Percentiles rank a stretch among this genome's conserved stretches.
These are phyloP conservation scores for Yamadazyma nakazawae DNA, from an alignment of 805 yeast genomes.

Conservation along the genomic window DNA sequence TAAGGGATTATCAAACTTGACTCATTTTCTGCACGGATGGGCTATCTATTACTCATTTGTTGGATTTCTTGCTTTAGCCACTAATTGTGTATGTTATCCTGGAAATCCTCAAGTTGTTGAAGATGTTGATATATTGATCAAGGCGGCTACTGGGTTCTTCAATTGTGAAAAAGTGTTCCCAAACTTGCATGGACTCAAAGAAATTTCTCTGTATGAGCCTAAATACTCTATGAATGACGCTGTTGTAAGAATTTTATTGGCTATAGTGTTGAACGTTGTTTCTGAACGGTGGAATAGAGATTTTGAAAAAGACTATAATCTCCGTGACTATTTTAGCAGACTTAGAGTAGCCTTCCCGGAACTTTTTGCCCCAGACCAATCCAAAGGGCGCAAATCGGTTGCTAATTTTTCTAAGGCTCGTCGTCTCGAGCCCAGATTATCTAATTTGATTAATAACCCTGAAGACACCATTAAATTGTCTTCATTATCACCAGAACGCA, in stretches of 20 bases:
- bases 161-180: background rate
- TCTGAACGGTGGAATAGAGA: conserved; percentile 14
- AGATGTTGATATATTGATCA: conserved; percentile 24
- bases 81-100: conserved; percentile 21
- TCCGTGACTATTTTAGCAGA: conserved; percentile 18
- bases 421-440: conserved; percentile 3
- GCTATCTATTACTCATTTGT: conserved; percentile 19
- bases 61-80: conserved; percentile 23
- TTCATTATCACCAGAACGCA: background rate
- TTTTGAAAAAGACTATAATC: conserved; percentile 15
- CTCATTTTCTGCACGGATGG: conserved; percentile 20
- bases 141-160: conserved; percentile 15
- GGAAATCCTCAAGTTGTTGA: background rate
- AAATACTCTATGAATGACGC: conserved; percentile 15
- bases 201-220: conserved; percentile 8
- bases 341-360: conserved; percentile 19
- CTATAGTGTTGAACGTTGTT: conserved; percentile 19
- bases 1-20: conserved; percentile 9
- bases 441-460: background rate
- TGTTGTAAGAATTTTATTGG: conserved; percentile 22
- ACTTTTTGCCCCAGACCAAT: conserved; percentile 2
- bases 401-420: background rate
- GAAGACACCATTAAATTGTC: background rate
- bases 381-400: too few species aligned
- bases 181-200: background rate